A percentile compares a stretch with the other conserved stretches of the same genome.
phyloP scores from a whole-genome alignment of 805 yeast genomes.

The Pichia californica region DNA sequence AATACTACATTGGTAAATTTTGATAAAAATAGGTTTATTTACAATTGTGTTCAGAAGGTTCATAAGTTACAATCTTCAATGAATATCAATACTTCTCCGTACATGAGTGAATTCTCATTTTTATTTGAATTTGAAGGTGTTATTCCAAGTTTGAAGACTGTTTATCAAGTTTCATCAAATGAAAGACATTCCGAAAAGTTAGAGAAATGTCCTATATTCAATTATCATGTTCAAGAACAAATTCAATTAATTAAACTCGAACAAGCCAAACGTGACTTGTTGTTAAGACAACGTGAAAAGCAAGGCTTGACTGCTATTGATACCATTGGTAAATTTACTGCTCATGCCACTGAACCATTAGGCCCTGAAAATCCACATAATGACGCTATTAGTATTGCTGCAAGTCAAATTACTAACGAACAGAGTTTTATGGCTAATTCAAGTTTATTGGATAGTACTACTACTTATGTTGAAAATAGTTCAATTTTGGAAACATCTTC shows the following conservation, averaged over 20 bases:
- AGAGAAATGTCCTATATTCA: constrained; percentile 34
- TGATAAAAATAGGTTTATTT: constrained; percentile 71
- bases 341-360: background rate
- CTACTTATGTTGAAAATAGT: background rate
- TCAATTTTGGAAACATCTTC: constrained; percentile 2
- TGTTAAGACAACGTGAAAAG: constrained; percentile 25
- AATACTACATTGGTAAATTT: constrained; percentile 68
- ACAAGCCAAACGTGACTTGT: constrained; percentile 20
- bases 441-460: constrained; percentile 3
- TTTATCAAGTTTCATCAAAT: constrained; percentile 28
- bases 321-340: background rate
- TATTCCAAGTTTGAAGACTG: constrained; percentile 33
- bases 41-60: constrained; percentile 53
- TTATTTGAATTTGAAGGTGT: constrained; percentile 42
- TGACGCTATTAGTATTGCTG: background rate
- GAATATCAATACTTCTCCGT: constrained; percentile 12
- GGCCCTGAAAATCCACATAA: background rate
- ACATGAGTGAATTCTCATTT: constrained; percentile 44
- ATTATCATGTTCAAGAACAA: constrained; percentile 41
- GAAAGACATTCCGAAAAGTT: constrained; percentile 31
- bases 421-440: background rate
- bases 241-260: constrained; percentile 49
- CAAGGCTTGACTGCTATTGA: background rate
- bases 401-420: background rate
- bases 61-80: constrained; percentile 36